phyloP scores from a whole-genome alignment of 2,329 filamentous ascomycete genomes.

The Helotiales sp. region DNA sequence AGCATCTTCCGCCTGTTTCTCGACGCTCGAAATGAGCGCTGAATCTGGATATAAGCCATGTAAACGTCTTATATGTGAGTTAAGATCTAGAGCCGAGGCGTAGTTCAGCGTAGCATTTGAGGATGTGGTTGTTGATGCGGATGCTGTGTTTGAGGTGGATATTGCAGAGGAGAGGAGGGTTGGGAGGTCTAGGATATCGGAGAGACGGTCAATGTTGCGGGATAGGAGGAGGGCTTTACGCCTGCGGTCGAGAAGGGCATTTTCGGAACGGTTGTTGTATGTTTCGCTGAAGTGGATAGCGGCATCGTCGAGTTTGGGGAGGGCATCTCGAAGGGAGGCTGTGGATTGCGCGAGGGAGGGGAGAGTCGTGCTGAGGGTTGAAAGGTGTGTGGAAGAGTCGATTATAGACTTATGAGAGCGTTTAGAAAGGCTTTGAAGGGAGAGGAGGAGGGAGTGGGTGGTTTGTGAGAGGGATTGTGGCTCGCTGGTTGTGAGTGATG shows the following conservation, averaged over 20 bases:
- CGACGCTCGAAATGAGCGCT: conserved; percentile 72
- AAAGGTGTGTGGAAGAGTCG: conserved; percentile 76
- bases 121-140: conserved; percentile 49
- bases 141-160: conserved; percentile 51
- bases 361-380: conserved; percentile 73
- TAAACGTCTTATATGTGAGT: conserved; percentile 89
- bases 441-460: conserved; percentile 79
- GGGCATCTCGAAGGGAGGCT: conserved; percentile 68
- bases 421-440: conserved; percentile 86
- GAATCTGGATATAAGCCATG: conserved; percentile 83
- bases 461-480: conserved; percentile 79
- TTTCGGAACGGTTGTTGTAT: conserved; percentile 76
- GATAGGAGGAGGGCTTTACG: conserved; percentile 81
- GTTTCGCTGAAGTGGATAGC: conserved; percentile 81
- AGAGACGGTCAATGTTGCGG: conserved; percentile 85
- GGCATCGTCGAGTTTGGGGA: conserved; percentile 79
- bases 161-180: conserved; percentile 83
- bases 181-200: conserved; percentile 90
- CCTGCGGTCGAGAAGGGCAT: conserved; percentile 71
- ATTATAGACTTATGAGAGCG: conserved; percentile 87
- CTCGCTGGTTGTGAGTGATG: conserved; percentile 75
- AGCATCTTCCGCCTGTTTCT: conserved; percentile 78
- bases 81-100: conserved; percentile 85
- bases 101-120: conserved; percentile 69
- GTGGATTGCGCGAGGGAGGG: conserved; percentile 70